Conservation (phyloP, 1,284 basidiomycete genomes). For the Caloboletus firmus region DNA sequence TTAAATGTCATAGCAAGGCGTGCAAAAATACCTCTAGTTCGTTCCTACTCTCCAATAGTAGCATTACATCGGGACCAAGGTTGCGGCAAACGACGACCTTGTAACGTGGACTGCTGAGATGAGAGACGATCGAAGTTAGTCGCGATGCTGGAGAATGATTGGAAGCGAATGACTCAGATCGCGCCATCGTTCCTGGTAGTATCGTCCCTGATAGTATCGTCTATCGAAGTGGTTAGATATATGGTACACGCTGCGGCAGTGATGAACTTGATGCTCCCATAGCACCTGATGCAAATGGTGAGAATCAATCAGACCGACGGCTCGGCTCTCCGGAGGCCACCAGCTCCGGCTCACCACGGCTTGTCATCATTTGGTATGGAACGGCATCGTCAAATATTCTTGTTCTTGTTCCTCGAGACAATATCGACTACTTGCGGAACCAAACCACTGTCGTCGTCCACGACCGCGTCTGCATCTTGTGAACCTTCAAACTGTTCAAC, state of each 20-base stretch:
- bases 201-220: too few relatives aligned
- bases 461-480: too few relatives aligned
- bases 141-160: conserved; percentile 17
- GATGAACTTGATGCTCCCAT: neutral
- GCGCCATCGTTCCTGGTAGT: conserved; percentile 24
- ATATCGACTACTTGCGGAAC: too few relatives aligned
- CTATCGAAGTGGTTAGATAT: neutral
- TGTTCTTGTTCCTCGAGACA: too few relatives aligned
- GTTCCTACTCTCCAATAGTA: conserved; percentile 49
- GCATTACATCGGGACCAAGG: conserved; percentile 73
- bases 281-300: neutral
- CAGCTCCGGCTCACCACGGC: neutral
- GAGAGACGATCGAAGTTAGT: conserved; percentile 39
- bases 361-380: too few relatives aligned
- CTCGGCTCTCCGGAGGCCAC: neutral
- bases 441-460: too few relatives aligned
- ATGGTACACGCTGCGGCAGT: neutral
- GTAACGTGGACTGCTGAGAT: conserved; percentile 33
- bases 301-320: conserved; percentile 1
- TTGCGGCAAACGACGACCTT: conserved; percentile 71
- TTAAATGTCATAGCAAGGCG: neutral
- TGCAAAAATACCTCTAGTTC: conserved; percentile 53
- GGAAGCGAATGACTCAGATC: conserved; percentile 30
- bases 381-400: too few relatives aligned
- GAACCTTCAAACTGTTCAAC: too few relatives aligned